Base-by-base conservation (phyloP, 805 yeast species). In the Metschnikowia amazonensis region DNA sequence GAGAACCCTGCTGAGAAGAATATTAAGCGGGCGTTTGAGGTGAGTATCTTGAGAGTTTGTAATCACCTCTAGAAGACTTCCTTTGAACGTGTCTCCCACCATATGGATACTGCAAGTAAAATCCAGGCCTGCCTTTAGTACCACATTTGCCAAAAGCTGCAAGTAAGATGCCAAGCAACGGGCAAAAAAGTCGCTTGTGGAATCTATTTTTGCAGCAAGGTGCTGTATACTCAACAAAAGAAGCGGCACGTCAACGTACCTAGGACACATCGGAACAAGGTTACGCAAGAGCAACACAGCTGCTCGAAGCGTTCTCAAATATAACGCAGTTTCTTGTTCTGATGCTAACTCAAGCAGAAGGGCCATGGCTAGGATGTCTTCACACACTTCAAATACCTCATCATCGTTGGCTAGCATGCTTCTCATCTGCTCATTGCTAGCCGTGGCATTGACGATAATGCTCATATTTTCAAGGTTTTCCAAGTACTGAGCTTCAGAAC, bases 211-310 rank as follows among this genome's bases (percentile, higher is more conserved):
- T 10, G 44, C 21, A 3, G 24, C 24, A 37, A 52, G 43, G 24
- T 45, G 47, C 28, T 40, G 37, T 35, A 51, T 43, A 25, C 48
- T 43, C 21, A 42, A 35, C 24, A 49, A 21, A 3, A 52, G 40
- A 9, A 43, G 34, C 24, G 45, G 40, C 4, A 45, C 20, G 10
- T 46, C 50, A 7, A 45, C 33, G 10, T 17, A 41, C 36, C 21
- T 50, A n/a, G 60, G 51, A 1, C 53, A 23, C 14, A 50, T 49
- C 4, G 66, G 68, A 1, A 73, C 66, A 20, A 77, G 50, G 52
- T 79, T 80, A 48, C 85, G 61, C 24, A 71, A 60, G n/a, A 80
- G 45, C n/a, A 81, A 49, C 1, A 78, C 45, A 1, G 71, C 51
- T 1, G 81, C 85, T 53, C 83, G 63, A 3, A 74, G 44, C 2